phyloP scores from a whole-genome alignment of 2,329 filamentous ascomycete genomes.

The Keithomyces neogunnii region DNA sequence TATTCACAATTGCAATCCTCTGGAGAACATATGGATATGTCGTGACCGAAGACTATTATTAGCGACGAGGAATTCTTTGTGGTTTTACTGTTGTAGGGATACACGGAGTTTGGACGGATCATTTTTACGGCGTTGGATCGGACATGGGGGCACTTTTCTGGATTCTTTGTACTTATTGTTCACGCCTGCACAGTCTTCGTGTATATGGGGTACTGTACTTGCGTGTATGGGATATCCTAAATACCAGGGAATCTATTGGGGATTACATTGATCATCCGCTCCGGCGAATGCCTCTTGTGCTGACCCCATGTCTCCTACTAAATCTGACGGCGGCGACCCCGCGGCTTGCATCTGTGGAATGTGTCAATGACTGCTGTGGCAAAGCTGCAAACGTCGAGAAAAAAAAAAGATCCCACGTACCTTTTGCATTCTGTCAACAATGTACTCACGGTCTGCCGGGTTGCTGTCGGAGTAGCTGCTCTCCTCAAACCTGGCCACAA shows the following conservation, averaged over 20 bases:
- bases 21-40: conserved; percentile 39
- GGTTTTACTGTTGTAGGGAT: background rate
- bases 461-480: conserved; percentile 75
- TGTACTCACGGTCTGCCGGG: conserved; percentile 74
- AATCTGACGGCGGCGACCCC: conserved; percentile 80
- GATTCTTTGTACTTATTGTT: conserved; percentile 1
- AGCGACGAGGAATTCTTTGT: background rate
- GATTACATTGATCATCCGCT: conserved; percentile 54
- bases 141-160: background rate
- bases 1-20: conserved; percentile 11
- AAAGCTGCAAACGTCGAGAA: background rate
- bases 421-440: conserved; percentile 97
- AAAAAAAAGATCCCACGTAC: conserved; percentile 37
- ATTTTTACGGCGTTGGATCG: conserved; percentile 8
- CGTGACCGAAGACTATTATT: conserved; percentile 1
- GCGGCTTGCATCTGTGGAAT: conserved; percentile 81
- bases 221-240: conserved; percentile 14
- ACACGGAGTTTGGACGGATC: background rate
- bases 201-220: conserved; percentile 16
- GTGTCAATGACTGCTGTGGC: background rate
- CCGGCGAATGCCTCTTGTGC: conserved; percentile 62
- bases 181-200: conserved; percentile 2
- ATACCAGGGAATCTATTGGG: conserved; percentile 37
- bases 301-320: conserved; percentile 83
- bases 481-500: conserved; percentile 82